Base-by-base conservation (phyloP, 1,284 basidiomycete genomes). In the Trichosporon asahii region DNA sequence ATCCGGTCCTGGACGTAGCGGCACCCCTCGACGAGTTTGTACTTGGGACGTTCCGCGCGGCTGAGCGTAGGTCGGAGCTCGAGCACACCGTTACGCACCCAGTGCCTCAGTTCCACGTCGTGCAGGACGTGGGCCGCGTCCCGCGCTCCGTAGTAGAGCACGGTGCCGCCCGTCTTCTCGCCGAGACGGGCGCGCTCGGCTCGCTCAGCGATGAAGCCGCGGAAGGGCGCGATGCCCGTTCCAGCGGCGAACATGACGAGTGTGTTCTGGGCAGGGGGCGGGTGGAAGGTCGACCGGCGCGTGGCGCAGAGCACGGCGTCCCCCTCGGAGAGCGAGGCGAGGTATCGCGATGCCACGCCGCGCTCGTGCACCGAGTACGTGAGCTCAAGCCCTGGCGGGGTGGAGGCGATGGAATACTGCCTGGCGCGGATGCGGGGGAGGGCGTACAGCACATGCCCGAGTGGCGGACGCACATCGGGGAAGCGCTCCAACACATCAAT, bases 331-430 rank as follows among this genome's bases (percentile, higher is more conserved):
- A 87, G 80, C 23, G 75, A 72, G 3, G 85, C 84, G 64, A 88
- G 84, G 76, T 84, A 87, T 72, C 81, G 86, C 21, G 86, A 86
- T 15, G 85, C 86, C 40, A 87, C 86, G 27, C 86, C 87, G 35
- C 85, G 79, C 46, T 84, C 80, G 46, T 87, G 74, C 27, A 87
- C 85, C 71, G 84, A 85, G 71, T 87, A 76, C 12, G 86, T 87
- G n/a, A 88, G 81, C 7, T 86, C 79, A 73, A 86, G 82, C 81
- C 84, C 84, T 18, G 87, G 80, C 1, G 86, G 86, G 0, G 86
- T 86, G 3, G 86, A 87, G 2, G 86, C 86, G 73, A 87, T 87
- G 0, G 86, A 87, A 76, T 88, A 88, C 76, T 87, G 85, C 5
- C 84, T 72, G n/a, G 87, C 75, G 27, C 83, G 72, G 72, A 88